Conservation (phyloP, 2,329 filamentous ascomycete genomes). For the Plenodomus tracheiphilus region DNA sequence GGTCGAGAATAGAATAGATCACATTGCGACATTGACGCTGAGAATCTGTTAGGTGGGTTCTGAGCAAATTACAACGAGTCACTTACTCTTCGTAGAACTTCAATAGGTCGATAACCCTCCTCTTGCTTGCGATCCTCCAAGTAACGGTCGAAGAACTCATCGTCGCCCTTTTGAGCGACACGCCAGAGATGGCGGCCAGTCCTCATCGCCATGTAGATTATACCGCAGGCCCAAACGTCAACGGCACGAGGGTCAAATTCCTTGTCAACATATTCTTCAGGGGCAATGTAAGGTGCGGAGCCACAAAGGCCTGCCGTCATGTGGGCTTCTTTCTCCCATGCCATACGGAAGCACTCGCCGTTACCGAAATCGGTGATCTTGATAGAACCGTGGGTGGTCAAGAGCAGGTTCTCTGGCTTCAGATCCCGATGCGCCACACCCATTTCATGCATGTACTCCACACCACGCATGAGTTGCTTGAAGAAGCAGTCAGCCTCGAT, state of each 20-base stretch:
- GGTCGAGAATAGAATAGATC: slow-evolving; percentile 97
- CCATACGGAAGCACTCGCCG: slow-evolving; percentile 98
- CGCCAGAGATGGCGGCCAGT: slow-evolving; percentile 96
- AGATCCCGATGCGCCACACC: slow-evolving; percentile 95
- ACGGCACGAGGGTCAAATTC: slow-evolving; percentile 98
- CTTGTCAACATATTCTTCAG: slow-evolving; percentile 91
- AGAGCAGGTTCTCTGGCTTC: slow-evolving; percentile 93
- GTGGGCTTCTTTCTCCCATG: slow-evolving; percentile 97
- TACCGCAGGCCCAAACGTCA: slow-evolving; percentile 96
- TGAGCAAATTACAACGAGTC: neutral
- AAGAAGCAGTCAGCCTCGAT: slow-evolving; percentile 97
- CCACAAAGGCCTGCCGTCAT: slow-evolving; percentile 98
- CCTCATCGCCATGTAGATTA: slow-evolving; percentile 99
- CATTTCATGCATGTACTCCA: slow-evolving; percentile 99
- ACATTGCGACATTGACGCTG: slow-evolving; percentile 97
- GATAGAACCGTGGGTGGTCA: slow-evolving; percentile 88
- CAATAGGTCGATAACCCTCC: slow-evolving; percentile 94
- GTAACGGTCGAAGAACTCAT: slow-evolving; percentile 96
- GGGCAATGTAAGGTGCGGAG: slow-evolving; percentile 94
- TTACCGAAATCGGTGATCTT: slow-evolving; percentile 99
- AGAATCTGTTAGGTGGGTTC: slow-evolving; percentile 18
- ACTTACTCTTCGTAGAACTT: slow-evolving; percentile 90
- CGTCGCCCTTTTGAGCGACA: slow-evolving; percentile 93
- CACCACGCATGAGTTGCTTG: slow-evolving; percentile 98
- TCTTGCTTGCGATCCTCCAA: slow-evolving; percentile 91